These are phyloP conservation scores for Cynanchum wilfordii DNA, from an alignment of 257 asterid genomes.

Conservation along the genomic window DNA sequence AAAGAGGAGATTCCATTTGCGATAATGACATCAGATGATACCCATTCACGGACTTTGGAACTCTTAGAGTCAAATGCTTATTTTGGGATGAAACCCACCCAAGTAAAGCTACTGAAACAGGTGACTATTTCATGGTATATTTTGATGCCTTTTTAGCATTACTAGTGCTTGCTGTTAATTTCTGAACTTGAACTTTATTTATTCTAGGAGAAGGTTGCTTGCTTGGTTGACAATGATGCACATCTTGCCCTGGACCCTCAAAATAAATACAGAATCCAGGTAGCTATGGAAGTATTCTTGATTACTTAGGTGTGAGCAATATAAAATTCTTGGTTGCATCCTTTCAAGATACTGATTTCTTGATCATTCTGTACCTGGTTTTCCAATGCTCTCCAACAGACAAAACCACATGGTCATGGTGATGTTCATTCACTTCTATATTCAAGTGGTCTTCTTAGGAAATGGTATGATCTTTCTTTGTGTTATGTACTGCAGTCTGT, in stretches of 20 bases:
- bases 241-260: slow-evolving; percentile 81
- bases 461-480: slow-evolving; percentile 42
- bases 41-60: slow-evolving; percentile 66
- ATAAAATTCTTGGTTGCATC: background rate
- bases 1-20: slow-evolving; percentile 75
- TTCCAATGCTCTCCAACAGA: slow-evolving; percentile 39
- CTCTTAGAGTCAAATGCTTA: slow-evolving; percentile 71
- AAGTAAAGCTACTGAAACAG: slow-evolving; percentile 88
- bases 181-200: slow-evolving; percentile 17
- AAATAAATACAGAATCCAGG: slow-evolving; percentile 85
- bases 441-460: slow-evolving; percentile 83
- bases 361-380: slow-evolving; percentile 9
- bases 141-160: slow-evolving; percentile 7
- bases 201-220: slow-evolving; percentile 97
- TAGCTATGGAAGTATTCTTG: slow-evolving; percentile 20
- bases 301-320: background rate
- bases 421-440: slow-evolving; percentile 96
- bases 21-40: slow-evolving; percentile 98
- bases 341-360: background rate
- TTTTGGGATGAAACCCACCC: slow-evolving; percentile 93
- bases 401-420: slow-evolving; percentile 99
- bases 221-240: slow-evolving; percentile 94
- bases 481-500: background rate
- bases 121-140: slow-evolving; percentile 25
- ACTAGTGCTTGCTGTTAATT: slow-evolving; percentile 10